Evolutionary conservation across 2,329 filamentous ascomycete genomes (phyloP), one percentile per base, ranked within the genome.

Genomic region (Dactylonectria estremocensis): DNA sequence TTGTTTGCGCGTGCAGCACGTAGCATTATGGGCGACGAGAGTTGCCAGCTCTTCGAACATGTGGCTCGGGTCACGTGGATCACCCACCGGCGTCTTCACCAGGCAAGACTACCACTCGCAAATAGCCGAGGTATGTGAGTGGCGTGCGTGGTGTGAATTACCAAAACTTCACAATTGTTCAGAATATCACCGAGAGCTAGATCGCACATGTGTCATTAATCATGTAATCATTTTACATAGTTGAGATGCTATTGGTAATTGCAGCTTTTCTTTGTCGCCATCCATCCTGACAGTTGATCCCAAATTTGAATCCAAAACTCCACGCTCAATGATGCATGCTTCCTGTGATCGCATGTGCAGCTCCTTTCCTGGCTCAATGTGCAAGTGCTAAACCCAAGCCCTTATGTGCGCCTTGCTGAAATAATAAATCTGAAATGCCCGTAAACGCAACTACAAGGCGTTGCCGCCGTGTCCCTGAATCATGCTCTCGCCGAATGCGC

Each of bases 401-500:
- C 33, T 40, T 10, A 7, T 18, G 31, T 61, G 58, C 58, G 37
- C 58, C 58, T 31, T 43, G 58, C 49, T 61, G 58, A 40, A 61
- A 45, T 16, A 14, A 49, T n/a, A 16, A 22, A 33, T 9, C 24
- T 37, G 22, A 52, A 52, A 33, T 28, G 22, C 18, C 48, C 37
- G 33, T 35, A 35, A 53, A 6, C 18, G 28, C n/a, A 46, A 18
- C 53, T 45, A 35, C 11, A 35, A 16, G 10, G 50, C 31, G 20
- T 7, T 43, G 40, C 50, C 35, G 10, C 46, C 46, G 11, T 59
- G 54, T 8, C 46, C 46, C 46, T 64, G 61, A 9, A 53, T 52
- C 8, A 59, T 46, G 61, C 49, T 55, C 20, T 63, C 50, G 43
- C 61, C 60, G 13, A 69, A 56, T 16, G 59, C 43, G 14, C 60